Percentiles rank a stretch among this genome's conserved stretches.
These are phyloP conservation scores for Lodderomyces beijingensis DNA, from an alignment of 1,139 yeast genomes.

Conservation along the genomic window DNA sequence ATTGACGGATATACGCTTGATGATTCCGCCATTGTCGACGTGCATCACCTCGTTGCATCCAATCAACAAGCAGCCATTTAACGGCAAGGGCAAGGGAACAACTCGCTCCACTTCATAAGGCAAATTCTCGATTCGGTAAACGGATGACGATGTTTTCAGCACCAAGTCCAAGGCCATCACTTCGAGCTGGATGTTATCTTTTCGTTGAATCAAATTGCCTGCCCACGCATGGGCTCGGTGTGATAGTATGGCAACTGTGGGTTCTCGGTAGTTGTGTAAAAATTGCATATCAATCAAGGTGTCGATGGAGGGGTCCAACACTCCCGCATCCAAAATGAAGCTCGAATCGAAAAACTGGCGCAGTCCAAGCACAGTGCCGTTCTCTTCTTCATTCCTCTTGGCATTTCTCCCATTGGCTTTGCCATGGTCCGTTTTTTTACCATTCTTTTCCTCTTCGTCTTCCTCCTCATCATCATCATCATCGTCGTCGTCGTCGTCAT, in stretches of 20 bases:
- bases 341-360: constrained; percentile 32
- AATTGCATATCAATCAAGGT: constrained; percentile 64
- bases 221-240: constrained; percentile 71
- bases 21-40: constrained; percentile 77
- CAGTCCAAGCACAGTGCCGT: constrained; percentile 4
- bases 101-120: constrained; percentile 74
- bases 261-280: constrained; percentile 68
- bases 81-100: constrained; percentile 60
- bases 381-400: constrained; percentile 6
- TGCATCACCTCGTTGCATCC: constrained; percentile 80
- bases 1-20: constrained; percentile 65
- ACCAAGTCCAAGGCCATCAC: constrained; percentile 64
- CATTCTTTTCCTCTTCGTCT: constrained; percentile 4
- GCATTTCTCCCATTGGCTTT: constrained; percentile 8
- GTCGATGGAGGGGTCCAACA: constrained; percentile 56
- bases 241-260: constrained; percentile 72
- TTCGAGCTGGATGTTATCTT: constrained; percentile 60
- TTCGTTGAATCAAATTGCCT: constrained; percentile 56
- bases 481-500: constrained; percentile 41
- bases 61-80: constrained; percentile 66
- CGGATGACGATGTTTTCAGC: constrained; percentile 62
- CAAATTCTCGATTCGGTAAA: constrained; percentile 56
- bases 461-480: constrained; percentile 27
- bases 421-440: constrained; percentile 6
- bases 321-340: constrained; percentile 53